Conservation (phyloP, 2,329 filamentous ascomycete genomes). For the Colletotrichum sp. region DNA sequence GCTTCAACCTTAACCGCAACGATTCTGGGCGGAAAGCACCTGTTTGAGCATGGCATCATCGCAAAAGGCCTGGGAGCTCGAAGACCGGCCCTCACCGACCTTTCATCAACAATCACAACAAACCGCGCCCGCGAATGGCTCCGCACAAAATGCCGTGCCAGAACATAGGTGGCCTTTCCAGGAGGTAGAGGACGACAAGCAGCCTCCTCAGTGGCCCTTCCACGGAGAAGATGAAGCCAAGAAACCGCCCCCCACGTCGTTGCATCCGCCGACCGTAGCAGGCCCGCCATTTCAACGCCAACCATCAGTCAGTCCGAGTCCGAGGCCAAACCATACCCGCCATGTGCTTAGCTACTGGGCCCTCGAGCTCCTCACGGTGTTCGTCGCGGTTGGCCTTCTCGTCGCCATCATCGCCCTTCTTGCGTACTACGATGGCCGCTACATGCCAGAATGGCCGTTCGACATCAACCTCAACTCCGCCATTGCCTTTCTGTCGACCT, state of each 20-base stretch:
- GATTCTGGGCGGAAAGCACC: neutral
- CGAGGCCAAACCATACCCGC: neutral
- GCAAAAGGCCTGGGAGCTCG: constrained; percentile 1
- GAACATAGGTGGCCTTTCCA: neutral
- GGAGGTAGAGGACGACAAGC: neutral
- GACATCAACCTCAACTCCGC: constrained; percentile 25
- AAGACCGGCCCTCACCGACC: neutral
- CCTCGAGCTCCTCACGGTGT: constrained; percentile 4
- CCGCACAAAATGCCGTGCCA: neutral
- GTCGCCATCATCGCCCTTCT: constrained; percentile 6
- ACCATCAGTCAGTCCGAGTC: neutral
- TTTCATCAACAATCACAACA: neutral
- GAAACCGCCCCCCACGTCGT: neutral
- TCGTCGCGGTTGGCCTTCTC: neutral
- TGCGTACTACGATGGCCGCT: constrained; percentile 5
- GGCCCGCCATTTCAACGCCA: neutral
- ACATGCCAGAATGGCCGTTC: constrained; percentile 25
- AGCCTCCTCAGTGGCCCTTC: neutral
- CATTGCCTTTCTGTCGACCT: constrained; percentile 21
- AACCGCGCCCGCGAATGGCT: neutral
- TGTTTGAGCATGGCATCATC: neutral
- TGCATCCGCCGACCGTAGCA: neutral
- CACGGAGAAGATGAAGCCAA: neutral
- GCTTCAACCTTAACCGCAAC: neutral
- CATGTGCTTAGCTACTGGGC: constrained; percentile 6